Conservation (phyloP, 2,329 filamentous ascomycete genomes). For the Nigrospora osmanthi region DNA sequence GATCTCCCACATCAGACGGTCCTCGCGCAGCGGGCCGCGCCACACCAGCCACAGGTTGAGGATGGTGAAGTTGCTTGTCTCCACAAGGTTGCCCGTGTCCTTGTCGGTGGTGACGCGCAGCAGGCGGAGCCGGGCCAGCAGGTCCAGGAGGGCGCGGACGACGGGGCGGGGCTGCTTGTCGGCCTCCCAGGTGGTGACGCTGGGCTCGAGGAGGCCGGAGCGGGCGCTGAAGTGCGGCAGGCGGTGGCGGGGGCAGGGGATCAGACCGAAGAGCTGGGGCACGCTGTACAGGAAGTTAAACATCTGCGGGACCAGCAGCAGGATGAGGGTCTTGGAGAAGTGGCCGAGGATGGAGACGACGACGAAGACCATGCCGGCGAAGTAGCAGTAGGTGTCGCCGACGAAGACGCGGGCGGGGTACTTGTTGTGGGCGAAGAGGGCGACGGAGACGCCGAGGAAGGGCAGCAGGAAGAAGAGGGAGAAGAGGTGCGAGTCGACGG, state of each 20-base stretch:
- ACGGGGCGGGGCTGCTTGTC: constrained; percentile 60
- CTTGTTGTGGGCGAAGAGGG: constrained; percentile 87
- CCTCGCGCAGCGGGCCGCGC: constrained; percentile 85
- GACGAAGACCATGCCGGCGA: constrained; percentile 97
- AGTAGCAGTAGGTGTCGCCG: constrained; percentile 98
- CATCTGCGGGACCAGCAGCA: constrained; percentile 87
- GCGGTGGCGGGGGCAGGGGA: constrained; percentile 89
- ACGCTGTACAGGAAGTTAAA: constrained; percentile 95
- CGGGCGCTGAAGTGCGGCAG: constrained; percentile 82
- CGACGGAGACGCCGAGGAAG: constrained; percentile 85
- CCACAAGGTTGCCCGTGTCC: constrained; percentile 57
- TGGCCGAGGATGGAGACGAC: constrained; percentile 95
- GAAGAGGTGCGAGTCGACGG: constrained; percentile 92
- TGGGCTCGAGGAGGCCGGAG: constrained; percentile 80
- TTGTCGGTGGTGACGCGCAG: constrained; percentile 61
- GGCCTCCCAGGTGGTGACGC: constrained; percentile 65
- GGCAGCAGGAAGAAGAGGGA: constrained; percentile 91
- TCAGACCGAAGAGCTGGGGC: constrained; percentile 81
- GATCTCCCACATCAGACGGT: constrained; percentile 72
- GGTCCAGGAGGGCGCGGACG: constrained; percentile 55
- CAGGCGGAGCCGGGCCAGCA: constrained; percentile 62
- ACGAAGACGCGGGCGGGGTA: constrained; percentile 94
- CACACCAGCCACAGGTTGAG: constrained; percentile 95
- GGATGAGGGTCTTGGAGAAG: constrained; percentile 92
- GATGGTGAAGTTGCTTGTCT: constrained; percentile 86